Evolutionary conservation across 768 basidiomycete genomes (phyloP), one percentile per base, ranked within the genome.

Genomic region (Tulasnella sp.): DNA sequence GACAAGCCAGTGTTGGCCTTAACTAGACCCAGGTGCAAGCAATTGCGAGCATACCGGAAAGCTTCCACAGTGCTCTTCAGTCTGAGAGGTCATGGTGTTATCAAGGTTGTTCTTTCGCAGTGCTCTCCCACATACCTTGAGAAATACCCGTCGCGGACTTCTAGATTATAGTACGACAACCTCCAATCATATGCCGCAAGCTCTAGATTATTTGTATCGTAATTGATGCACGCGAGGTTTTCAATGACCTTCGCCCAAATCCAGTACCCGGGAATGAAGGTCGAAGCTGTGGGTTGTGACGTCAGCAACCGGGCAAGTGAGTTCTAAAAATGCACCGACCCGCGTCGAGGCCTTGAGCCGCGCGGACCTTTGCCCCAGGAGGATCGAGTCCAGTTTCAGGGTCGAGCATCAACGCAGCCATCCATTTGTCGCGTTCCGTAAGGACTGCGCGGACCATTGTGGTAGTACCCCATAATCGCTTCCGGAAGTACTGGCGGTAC

Each of bases 181-280:
- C 94, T 89, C 97, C 96, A 98, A 83, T 98, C 96, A 84, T 98
- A 98, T 20, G 94, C 91, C 0, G 94, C 94, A 5, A 96, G 89
- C 84, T 92, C 89, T 46, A 97, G 86, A 83, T 96, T 96, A 83
- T 96, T 95, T 0, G 94, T 94, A 83, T 98, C 97, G 83, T 98
- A 99, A 84, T 93, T 93, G 28, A 98, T 90, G 1, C 93, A 95
- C 0, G 97, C 96, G 2, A 98, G 89, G 83, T 99, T 99, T 86
- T 98, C 94, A 14, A 99, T 91, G 76, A 98, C 94, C 85, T 97
- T 96, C 1, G 93, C 92, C 94, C 96, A 97, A 77, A 97, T 91
- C 97, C 96, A 99, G 85, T 96, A 99, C 0, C 97, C 96, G 84
- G 93, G 92, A 80, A 96, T 91, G 79, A 85, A 84, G 3, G 9